Base-by-base conservation (phyloP, 2,329 filamentous ascomycete species). In the Remersonia thermophila region DNA sequence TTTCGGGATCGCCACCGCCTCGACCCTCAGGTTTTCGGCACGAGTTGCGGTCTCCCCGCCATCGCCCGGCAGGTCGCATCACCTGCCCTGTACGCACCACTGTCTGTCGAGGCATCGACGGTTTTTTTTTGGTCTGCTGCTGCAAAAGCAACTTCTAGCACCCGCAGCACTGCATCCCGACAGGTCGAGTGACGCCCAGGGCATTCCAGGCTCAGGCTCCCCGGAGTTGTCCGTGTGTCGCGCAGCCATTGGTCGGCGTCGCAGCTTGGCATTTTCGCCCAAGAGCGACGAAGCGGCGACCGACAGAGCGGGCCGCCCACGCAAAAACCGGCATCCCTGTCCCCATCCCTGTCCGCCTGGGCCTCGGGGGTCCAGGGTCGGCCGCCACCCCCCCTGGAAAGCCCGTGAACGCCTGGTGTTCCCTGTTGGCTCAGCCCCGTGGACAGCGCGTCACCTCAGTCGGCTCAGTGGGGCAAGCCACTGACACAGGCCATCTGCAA, bases 361-460 rank as follows among this genome's bases (percentile, higher is more conserved):
- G 38, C 30, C 36, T 41, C 20, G 20, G 20, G 5, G 5, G 20
- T 9, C 20, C n/a, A n/a, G n/a, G n/a, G n/a, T n/a, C n/a, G n/a
- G 30, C 46, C 39, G 40, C 20, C 20, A 23, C 5, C 20, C 45
- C 45, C 39, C 43, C 44, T 44, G 42, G 48, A 44, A 46, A 39
- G 43, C 46, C 46, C 20, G 5, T 5, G 20, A 23, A 5, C 20
- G 20, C 20, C 20, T 23, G 20, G 20, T n/a, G n/a, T n/a, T n/a
- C n/a, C n/a, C 33, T 30, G 40, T 36, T 17, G 36, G 35, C 48
- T 61, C 60, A 62, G 60, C 61, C 61, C 62, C 61, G 58, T 59
- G 56, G 49, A 52, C 51, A 36, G 47, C 49, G 44, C 59, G 58
- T 62, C 59, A 61, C 55, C 52, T 56, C 17, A 7, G n/a, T n/a